A percentile compares a stretch with the other conserved stretches of the same genome.
These are phyloP conservation scores for Phytophthora ohioensis DNA, from an alignment of 352 stramenopile species.

Conservation along the genomic window DNA sequence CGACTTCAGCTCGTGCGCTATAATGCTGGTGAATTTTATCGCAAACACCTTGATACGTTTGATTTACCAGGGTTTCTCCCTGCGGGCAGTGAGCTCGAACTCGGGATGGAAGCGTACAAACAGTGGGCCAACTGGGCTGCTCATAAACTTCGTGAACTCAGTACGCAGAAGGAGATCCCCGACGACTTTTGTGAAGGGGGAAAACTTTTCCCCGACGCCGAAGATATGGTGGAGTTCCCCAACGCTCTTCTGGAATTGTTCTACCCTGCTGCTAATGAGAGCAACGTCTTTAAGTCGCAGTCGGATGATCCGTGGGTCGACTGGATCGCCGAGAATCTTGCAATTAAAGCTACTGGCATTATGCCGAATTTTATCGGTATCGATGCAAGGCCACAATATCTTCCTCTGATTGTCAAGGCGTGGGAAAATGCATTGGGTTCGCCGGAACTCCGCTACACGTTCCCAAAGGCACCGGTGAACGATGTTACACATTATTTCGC, in stretches of 20 bases:
- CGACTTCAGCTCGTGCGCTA: slow-evolving; percentile 81
- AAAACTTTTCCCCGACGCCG: slow-evolving; percentile 57
- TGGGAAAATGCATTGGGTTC: slow-evolving; percentile 70
- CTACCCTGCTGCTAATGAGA: slow-evolving; percentile 47
- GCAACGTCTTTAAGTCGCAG: slow-evolving; percentile 67
- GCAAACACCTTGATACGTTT: slow-evolving; percentile 83
- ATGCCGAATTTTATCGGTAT: slow-evolving; percentile 42
- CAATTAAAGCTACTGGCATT: slow-evolving; percentile 56
- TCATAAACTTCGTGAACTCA: slow-evolving; percentile 49
- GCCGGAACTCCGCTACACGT: slow-evolving; percentile 66
- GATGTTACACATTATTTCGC: slow-evolving; percentile 76
- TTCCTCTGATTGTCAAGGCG: slow-evolving; percentile 57
- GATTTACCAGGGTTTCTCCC: slow-evolving; percentile 72
- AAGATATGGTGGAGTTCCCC: slow-evolving; percentile 63
- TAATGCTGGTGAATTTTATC: slow-evolving; percentile 80
- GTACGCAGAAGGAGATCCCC: slow-evolving; percentile 42
- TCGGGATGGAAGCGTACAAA: slow-evolving; percentile 64
- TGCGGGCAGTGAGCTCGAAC: slow-evolving; percentile 42
- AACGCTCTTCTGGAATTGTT: slow-evolving; percentile 72
- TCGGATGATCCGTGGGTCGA: slow-evolving; percentile 66
- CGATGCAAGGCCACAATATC: slow-evolving; percentile 57
- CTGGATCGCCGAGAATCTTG: slow-evolving; percentile 70
- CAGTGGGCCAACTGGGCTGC: slow-evolving; percentile 70
- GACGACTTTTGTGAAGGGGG: slow-evolving; percentile 66
- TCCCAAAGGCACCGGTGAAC: slow-evolving; percentile 65